A percentile compares a stretch with the other conserved stretches of the same genome.
These are phyloP conservation scores for Cucurbita moschata DNA, from an alignment of 306 rosid species.

Conservation along the genomic window DNA sequence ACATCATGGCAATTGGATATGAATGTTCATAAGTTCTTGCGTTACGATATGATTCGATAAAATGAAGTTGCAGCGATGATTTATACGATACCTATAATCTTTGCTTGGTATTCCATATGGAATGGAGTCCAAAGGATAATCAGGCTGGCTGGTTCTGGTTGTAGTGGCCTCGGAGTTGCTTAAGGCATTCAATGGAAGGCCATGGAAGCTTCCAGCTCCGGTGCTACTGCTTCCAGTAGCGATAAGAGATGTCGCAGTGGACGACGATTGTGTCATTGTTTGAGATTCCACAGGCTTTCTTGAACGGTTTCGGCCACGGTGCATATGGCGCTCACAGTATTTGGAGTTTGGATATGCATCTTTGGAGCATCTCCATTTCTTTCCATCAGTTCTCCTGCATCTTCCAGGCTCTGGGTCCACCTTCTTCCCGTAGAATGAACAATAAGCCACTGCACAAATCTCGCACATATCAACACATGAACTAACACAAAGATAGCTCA, in stretches of 20 bases:
- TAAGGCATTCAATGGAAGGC: slow-evolving; percentile 46
- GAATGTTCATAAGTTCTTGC: not conserved
- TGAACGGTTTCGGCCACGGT: slow-evolving; percentile 95
- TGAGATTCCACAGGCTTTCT: slow-evolving; percentile 99
- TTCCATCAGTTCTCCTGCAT: slow-evolving; percentile 86
- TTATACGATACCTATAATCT: slow-evolving; percentile 44
- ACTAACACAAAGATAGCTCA: not conserved
- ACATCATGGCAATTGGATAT: not conserved
- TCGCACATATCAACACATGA: not conserved
- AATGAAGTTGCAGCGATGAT: not conserved
- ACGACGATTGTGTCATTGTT: slow-evolving; percentile 36
- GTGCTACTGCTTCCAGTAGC: slow-evolving; percentile 30
- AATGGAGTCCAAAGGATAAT: slow-evolving; percentile 44
- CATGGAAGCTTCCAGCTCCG: slow-evolving; percentile 34
- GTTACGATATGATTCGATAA: slow-evolving; percentile 5
- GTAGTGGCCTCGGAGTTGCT: slow-evolving; percentile 35
- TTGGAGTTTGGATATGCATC: slow-evolving; percentile 82
- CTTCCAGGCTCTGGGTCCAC: slow-evolving; percentile 90
- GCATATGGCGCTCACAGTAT: slow-evolving; percentile 93
- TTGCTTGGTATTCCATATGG: slow-evolving; percentile 46
- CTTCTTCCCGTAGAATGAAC: slow-evolving; percentile 73
- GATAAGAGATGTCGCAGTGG: slow-evolving; percentile 40
- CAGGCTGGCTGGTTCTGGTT: slow-evolving; percentile 32
- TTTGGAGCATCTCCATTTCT: slow-evolving; percentile 81
- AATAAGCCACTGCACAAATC: slow-evolving; percentile 45